Percentiles rank a stretch among this genome's conserved stretches.
Conservation (phyloP, 768 basidiomycete genomes). For the Pisolithus sp. region DNA sequence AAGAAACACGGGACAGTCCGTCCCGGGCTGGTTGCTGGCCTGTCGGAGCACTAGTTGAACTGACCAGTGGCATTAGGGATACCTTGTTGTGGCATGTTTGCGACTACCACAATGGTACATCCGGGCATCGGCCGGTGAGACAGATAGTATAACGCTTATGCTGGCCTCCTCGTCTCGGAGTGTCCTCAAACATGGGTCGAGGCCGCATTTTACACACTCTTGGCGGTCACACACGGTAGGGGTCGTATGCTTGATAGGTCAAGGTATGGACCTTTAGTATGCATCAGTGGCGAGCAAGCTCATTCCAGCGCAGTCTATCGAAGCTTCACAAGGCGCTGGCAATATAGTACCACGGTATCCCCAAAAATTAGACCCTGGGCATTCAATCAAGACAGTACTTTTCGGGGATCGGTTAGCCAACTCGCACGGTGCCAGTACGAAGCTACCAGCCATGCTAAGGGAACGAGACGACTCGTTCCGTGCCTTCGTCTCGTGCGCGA, state of each 20-base stretch:
- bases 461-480: constrained; percentile 28
- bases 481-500: constrained; percentile 41
- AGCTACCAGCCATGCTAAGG: constrained; percentile 28
- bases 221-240: background rate
- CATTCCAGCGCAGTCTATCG: background rate
- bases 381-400: constrained; percentile 17
- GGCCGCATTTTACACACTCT: background rate
- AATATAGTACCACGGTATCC: constrained; percentile 5
- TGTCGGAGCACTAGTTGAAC: constrained; percentile 6
- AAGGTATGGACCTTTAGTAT: background rate
- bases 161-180: constrained; percentile 17
- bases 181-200: constrained; percentile 9
- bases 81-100: constrained; percentile 8
- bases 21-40: background rate
- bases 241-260: background rate
- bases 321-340: background rate
- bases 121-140: constrained; percentile 3
- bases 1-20: constrained; percentile 7
- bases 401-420: constrained; percentile 20
- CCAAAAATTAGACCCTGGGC: constrained; percentile 21
- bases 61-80: constrained; percentile 20
- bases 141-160: constrained; percentile 11
- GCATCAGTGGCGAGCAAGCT: background rate
- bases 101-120: background rate
- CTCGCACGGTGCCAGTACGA: constrained; percentile 29